Evolutionary conservation across 306 rosid genomes (phyloP).

Genomic region (Luffa aegyptiaca): DNA sequence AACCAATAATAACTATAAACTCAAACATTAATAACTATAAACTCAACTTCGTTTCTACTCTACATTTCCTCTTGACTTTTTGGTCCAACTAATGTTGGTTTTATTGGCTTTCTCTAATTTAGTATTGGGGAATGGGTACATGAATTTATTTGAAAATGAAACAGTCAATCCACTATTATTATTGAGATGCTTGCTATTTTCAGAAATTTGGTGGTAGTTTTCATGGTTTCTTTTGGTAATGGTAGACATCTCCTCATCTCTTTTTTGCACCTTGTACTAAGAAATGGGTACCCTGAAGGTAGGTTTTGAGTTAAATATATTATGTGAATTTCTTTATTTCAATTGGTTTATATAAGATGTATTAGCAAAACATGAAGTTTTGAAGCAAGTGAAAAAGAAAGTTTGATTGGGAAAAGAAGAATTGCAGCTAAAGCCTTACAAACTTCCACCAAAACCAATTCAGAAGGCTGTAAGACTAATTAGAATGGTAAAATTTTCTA

Average conservation of each 20-base stretch:
- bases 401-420: too few species aligned
- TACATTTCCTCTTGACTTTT: background rate
- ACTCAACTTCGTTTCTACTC: background rate
- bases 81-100: background rate
- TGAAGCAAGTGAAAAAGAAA: too few species aligned
- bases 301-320: background rate
- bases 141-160: background rate
- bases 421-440: too few species aligned
- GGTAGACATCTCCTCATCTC: background rate
- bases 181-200: background rate
- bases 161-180: background rate
- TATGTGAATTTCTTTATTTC: background rate
- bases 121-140: background rate
- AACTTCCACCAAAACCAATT: too few species aligned
- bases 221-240: background rate
- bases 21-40: too few species aligned
- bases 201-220: background rate
- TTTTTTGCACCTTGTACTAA: background rate
- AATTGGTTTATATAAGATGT: too few species aligned
- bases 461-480: too few species aligned
- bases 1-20: too few species aligned
- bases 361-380: too few species aligned
- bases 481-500: too few species aligned
- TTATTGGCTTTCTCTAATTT: background rate
- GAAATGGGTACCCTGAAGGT: background rate